Base-by-base conservation (phyloP, 2,329 filamentous ascomycete genomes). In the Aschersonia sp. region DNA sequence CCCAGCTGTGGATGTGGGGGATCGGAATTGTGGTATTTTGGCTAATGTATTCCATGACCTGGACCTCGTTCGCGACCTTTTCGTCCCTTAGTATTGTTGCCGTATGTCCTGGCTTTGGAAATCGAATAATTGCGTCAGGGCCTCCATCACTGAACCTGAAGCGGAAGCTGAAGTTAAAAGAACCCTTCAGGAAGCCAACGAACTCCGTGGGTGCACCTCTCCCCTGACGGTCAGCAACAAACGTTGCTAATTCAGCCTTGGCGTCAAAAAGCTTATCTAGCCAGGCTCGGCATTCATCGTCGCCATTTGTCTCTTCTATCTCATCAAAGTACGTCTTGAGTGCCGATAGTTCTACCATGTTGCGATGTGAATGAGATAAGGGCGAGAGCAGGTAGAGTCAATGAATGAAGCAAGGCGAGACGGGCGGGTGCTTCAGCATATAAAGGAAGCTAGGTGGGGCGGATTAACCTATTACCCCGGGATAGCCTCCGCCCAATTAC, bases 21-120 rank as follows among this genome's bases (percentile, higher is more conserved):
- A 65, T 12, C 8, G 59, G 58, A n/a, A 65, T 61, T 2, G 50
- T 59, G 32, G 58, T 63, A 5, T 58, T 50, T 44, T 60, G 43
- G 42, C 51, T 41, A 22, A 65, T 53, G 37, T 50, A 58, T 41
- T 60, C 48, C 51, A 64, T 56, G 45, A 52, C 46, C 29, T 46
- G 45, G 41, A 56, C 57, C 41, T 61, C 57, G 43, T 61, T 62
- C 22, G 43, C 41, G 39, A 65, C 55, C 45, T 65, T 67, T 45
- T 65, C 61, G 43, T 59, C 57, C 37, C 56, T 46, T 12, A 52
- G 47, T 5, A 45, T 11, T 10, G 51, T 48, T 39, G 50, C 46
- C 29, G 50, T 59, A 35, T 54, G 51, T 5, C 58, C 58, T 2
- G 55, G 55, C 45, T 54, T 50, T 6, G 55, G 54, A 37, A 59